A percentile compares a stretch with the other conserved stretches of the same genome.
These are phyloP conservation scores for Cytospora paraplurivora DNA, from an alignment of 2,329 filamentous ascomycete genomes.

Conservation along the genomic window DNA sequence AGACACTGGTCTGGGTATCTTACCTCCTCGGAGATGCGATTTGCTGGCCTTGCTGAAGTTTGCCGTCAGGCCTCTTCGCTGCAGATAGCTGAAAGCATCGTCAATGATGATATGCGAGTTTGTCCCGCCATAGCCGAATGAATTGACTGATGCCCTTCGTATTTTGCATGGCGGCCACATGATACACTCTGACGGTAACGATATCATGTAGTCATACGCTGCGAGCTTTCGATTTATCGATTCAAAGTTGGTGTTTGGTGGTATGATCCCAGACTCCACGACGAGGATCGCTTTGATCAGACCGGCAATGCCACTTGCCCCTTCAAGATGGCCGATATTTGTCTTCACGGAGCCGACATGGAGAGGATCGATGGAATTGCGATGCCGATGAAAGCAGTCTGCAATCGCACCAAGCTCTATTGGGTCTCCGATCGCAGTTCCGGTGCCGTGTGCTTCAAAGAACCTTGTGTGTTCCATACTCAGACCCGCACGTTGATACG, in stretches of 20 bases:
- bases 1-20: too few species aligned
- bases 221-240: conserved; percentile 22
- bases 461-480: too few species aligned
- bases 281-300: conserved; percentile 29
- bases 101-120: conserved; percentile 7
- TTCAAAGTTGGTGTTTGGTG: conserved; percentile 26
- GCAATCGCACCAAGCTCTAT: conserved; percentile 56
- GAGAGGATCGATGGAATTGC: conserved; percentile 24
- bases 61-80: background rate
- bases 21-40: background rate
- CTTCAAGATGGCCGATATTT: conserved; percentile 28
- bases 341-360: conserved; percentile 9
- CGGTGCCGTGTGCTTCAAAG: conserved; percentile 15
- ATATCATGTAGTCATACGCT: background rate
- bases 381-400: background rate
- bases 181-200: background rate
- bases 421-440: conserved; percentile 31
- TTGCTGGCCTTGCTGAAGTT: background rate
- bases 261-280: conserved; percentile 30
- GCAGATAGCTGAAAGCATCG: conserved; percentile 2
- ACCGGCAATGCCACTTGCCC: conserved; percentile 25
- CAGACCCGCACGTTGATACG: conserved; percentile 32
- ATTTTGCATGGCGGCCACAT: background rate
- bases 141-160: conserved; percentile 9
- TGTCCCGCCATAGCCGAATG: conserved; percentile 4